Conservation (phyloP, 768 basidiomycete species). For the Suillus subalutaceus region DNA sequence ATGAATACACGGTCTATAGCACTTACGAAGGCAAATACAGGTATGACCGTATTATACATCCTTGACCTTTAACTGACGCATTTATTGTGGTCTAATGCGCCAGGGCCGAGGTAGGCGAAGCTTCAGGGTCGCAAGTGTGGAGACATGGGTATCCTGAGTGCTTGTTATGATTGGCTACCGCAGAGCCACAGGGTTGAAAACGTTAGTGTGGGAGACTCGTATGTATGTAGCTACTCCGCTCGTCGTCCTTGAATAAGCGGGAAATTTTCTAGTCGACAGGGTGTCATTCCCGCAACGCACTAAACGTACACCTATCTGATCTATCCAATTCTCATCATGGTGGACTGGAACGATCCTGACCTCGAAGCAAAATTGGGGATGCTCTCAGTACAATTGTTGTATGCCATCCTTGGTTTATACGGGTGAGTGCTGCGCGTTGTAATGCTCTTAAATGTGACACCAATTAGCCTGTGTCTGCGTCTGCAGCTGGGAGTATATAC, state of each 20-base stretch:
- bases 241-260: background rate
- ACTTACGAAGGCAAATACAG: background rate
- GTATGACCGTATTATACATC: background rate
- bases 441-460: background rate
- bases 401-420: background rate
- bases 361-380: background rate
- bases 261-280: background rate
- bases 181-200: background rate
- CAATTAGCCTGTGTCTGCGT: background rate
- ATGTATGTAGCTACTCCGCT: background rate
- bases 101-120: background rate
- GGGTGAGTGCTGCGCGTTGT: background rate
- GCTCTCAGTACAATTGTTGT: background rate
- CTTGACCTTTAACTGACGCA: background rate
- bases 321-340: background rate
- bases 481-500: constrained; percentile 4
- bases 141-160: background rate
- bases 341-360: background rate
- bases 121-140: background rate
- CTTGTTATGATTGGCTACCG: background rate
- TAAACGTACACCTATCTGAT: no score
- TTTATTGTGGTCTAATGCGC: background rate
- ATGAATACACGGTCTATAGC: no score
- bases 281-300: background rate
- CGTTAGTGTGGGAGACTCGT: background rate